Evolutionary conservation across 257 asterid species (phyloP).

Genomic region (Gentiana dahurica): DNA sequence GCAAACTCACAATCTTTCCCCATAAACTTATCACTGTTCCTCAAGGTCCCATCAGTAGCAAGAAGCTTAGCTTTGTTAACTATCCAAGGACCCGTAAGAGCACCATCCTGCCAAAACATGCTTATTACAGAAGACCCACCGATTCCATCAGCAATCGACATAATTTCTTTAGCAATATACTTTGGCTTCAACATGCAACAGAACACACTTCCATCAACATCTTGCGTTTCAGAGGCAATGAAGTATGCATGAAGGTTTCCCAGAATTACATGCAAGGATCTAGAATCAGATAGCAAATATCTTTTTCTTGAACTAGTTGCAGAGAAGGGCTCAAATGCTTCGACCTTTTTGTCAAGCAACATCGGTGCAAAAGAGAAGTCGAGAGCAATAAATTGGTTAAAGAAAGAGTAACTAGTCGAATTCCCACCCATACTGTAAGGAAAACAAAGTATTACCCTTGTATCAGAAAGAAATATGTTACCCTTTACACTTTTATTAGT

Average conservation of each 20-base stretch:
- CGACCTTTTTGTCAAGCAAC: conserved; percentile 26
- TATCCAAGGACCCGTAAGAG: conserved; percentile 73
- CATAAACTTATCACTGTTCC: conserved; percentile 36
- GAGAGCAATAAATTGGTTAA: conserved; percentile 64
- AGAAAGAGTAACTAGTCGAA: conserved; percentile 42
- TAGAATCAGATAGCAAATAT: conserved; percentile 26
- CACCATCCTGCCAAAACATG: conserved; percentile 68
- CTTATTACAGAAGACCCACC: conserved; percentile 45
- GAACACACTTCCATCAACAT: conserved; percentile 27
- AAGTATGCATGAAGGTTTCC: conserved; percentile 47
- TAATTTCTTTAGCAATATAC: conserved; percentile 43
- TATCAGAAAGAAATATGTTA: conserved; percentile 51
- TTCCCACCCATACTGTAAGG: conserved; percentile 33
- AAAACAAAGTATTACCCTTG: conserved; percentile 69
- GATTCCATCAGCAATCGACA: conserved; percentile 38
- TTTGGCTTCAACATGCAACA: conserved; percentile 22
- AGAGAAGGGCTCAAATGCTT: conserved; percentile 29
- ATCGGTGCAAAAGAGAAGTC: conserved; percentile 39
- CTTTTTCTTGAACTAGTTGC: conserved; percentile 31
- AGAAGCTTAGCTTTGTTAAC: conserved; percentile 66
- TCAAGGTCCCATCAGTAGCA: conserved; percentile 61
- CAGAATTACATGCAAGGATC: conserved; percentile 50
- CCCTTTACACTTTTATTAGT: conserved; percentile 35
- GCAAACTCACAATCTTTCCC: conserved; percentile 65
- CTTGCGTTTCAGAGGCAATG: conserved; percentile 33